Conservation (phyloP, 2,329 filamentous ascomycete species). For the Cryoendolithus antarcticus region DNA sequence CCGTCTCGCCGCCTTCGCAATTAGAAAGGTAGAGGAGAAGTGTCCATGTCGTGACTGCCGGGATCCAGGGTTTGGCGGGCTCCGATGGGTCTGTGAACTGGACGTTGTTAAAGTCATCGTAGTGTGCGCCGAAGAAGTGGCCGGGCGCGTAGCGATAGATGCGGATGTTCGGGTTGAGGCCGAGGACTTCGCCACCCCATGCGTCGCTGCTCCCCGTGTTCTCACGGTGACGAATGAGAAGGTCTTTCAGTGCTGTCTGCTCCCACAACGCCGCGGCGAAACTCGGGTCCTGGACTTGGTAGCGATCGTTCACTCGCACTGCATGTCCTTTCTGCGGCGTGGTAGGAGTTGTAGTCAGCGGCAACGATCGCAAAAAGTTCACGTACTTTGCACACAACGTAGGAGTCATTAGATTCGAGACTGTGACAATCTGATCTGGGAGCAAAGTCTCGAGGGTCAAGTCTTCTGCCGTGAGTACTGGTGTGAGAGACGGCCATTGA, state of each 20-base stretch:
- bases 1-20: constrained; percentile 76
- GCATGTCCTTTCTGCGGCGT: constrained; percentile 71
- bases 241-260: constrained; percentile 58
- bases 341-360: constrained; percentile 64
- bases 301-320: constrained; percentile 78
- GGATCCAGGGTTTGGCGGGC: constrained; percentile 26
- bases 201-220: constrained; percentile 25
- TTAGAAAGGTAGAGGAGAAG: constrained; percentile 76
- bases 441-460: constrained; percentile 48
- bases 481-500: constrained; percentile 62
- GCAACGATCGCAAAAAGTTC: constrained; percentile 56
- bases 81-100: constrained; percentile 38
- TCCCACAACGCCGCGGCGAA: constrained; percentile 71
- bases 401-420: constrained; percentile 62
- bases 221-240: constrained; percentile 25
- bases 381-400: constrained; percentile 66
- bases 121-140: constrained; percentile 86
- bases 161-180: constrained; percentile 76
- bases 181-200: constrained; percentile 75
- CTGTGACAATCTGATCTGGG: constrained; percentile 57
- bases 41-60: constrained; percentile 77
- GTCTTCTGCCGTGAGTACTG: constrained; percentile 52
- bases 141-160: constrained; percentile 77
- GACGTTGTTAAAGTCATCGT: constrained; percentile 76
- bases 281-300: constrained; percentile 60